These are phyloP conservation scores for Leccinum laetum DNA, from an alignment of 1,284 basidiomycete genomes.

Conservation along the genomic window DNA sequence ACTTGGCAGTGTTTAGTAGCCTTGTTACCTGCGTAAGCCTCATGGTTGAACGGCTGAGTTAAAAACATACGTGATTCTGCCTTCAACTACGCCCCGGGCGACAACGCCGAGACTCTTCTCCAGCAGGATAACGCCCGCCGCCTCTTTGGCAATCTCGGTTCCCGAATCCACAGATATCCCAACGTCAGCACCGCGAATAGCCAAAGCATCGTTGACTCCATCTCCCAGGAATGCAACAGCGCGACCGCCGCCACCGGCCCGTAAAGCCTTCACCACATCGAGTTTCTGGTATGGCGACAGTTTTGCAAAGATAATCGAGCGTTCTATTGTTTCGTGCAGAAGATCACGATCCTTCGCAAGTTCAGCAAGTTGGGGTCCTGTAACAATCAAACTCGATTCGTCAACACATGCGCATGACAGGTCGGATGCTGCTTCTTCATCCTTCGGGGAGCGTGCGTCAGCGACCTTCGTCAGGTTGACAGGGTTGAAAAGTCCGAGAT, in stretches of 20 bases:
- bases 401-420: slow-evolving; percentile 7
- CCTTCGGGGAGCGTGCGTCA: slow-evolving; percentile 14
- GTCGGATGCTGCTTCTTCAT: slow-evolving; percentile 25
- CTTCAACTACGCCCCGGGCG: slow-evolving; percentile 32
- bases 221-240: slow-evolving; percentile 35
- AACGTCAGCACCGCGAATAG: slow-evolving; percentile 73
- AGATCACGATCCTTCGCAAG: slow-evolving; percentile 31
- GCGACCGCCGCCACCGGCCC: slow-evolving; percentile 25
- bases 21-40: slow-evolving; percentile 21
- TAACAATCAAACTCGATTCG: slow-evolving; percentile 30
- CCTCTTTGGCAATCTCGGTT: slow-evolving; percentile 98
- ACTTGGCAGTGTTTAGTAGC: slow-evolving; percentile 32
- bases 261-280: slow-evolving; percentile 32
- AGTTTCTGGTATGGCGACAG: slow-evolving; percentile 34
- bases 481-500: slow-evolving; percentile 30
- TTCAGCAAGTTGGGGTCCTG: slow-evolving; percentile 29
- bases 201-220: slow-evolving; percentile 34
- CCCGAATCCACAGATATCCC: slow-evolving; percentile 98
- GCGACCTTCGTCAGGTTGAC: slow-evolving; percentile 17
- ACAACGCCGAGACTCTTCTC: slow-evolving; percentile 48
- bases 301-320: slow-evolving; percentile 33
- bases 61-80: slow-evolving; percentile 31
- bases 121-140: slow-evolving; percentile 94
- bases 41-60: not conserved
- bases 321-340: slow-evolving; percentile 30